Evolutionary conservation across 306 rosid genomes (phyloP).

Genomic region (Albizia julibrissin): DNA sequence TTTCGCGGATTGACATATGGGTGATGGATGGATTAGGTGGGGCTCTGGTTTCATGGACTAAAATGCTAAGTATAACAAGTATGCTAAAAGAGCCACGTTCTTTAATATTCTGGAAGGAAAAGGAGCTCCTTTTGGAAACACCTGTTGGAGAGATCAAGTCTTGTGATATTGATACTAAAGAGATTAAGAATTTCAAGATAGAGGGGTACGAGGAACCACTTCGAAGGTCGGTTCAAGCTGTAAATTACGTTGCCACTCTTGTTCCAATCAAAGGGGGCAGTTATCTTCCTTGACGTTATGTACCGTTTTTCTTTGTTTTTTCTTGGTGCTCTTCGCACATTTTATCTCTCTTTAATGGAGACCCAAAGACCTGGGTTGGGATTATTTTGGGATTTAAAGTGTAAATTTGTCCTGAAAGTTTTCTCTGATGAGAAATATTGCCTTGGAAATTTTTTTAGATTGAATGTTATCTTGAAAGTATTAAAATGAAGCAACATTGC

Average conservation of each 20-base stretch:
- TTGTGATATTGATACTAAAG: background rate
- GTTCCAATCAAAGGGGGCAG: background rate
- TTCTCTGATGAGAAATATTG: too few species aligned
- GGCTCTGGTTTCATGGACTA: slow-evolving; percentile 14
- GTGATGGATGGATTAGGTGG: slow-evolving; percentile 21
- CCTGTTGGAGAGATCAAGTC: background rate
- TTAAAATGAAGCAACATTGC: too few species aligned
- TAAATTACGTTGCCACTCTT: background rate
- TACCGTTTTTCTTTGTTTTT: background rate
- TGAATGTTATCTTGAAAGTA: too few species aligned
- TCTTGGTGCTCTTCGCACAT: too few species aligned
- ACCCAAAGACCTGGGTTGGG: too few species aligned
- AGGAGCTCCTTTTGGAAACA: background rate
- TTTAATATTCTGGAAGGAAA: background rate
- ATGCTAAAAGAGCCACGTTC: background rate
- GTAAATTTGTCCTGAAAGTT: too few species aligned
- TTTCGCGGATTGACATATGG: slow-evolving; percentile 21
- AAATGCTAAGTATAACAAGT: background rate
- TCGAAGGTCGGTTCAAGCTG: background rate
- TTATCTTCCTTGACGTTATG: background rate
- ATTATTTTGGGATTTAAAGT: too few species aligned
- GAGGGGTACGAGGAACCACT: background rate
- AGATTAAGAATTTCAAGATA: background rate
- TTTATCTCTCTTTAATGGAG: too few species aligned
- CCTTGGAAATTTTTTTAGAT: too few species aligned